Evolutionary conservation across 2,329 filamentous ascomycete genomes (phyloP).

Genomic region (Apiospora arundinis): DNA sequence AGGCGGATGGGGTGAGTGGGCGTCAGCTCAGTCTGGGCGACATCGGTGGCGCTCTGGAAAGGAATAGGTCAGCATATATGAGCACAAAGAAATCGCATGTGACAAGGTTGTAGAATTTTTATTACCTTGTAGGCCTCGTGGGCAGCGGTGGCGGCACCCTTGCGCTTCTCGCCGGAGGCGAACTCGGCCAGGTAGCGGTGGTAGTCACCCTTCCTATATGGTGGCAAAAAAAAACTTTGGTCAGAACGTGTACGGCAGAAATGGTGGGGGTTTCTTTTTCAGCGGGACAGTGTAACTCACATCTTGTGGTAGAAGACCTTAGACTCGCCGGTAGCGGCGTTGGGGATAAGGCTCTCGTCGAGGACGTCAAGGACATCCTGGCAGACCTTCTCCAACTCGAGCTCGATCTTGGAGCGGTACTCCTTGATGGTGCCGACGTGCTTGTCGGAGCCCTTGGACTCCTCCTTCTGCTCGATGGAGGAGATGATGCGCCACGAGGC

Average conservation of each 20-base stretch:
- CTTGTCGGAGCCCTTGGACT: conserved; percentile 96
- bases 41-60: conserved; percentile 88
- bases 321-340: conserved; percentile 95
- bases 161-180: conserved; percentile 89
- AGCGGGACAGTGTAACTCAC: conserved; percentile 60
- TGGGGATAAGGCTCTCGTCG: conserved; percentile 91
- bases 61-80: conserved; percentile 24
- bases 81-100: conserved; percentile 14
- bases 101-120: conserved; percentile 39
- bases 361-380: conserved; percentile 96
- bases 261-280: not conserved
- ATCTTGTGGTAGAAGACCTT: conserved; percentile 99
- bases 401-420: conserved; percentile 98
- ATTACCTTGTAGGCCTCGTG: conserved; percentile 96
- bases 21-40: conserved; percentile 96
- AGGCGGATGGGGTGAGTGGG: conserved; percentile 98
- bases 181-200: conserved; percentile 96
- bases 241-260: conserved; percentile 9
- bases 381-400: conserved; percentile 96
- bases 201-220: conserved; percentile 90
- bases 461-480: conserved; percentile 99
- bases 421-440: conserved; percentile 94
- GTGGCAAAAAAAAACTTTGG: conserved; percentile 21
- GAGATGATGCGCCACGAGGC: conserved; percentile 99
- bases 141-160: conserved; percentile 83